These are phyloP conservation scores for Agrostemma githago DNA, from an alignment of 148 eudicot genomes.

Conservation along the genomic window DNA sequence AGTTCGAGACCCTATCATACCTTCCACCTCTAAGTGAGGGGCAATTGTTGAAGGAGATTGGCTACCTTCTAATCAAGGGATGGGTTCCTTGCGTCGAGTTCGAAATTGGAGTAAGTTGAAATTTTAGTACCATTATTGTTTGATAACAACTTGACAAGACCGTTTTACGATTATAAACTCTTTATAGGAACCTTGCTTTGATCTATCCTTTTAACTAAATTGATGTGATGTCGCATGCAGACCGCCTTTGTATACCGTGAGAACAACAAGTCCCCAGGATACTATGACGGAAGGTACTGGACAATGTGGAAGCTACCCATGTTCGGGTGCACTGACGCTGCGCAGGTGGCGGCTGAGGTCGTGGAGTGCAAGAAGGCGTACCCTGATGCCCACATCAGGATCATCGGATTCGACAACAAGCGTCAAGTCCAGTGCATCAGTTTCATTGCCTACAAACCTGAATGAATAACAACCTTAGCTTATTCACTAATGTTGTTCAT, in stretches of 20 bases:
- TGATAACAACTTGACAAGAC: no score
- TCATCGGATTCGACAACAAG: conserved; percentile 45
- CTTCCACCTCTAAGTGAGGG: conserved; percentile 48
- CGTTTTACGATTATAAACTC: no score
- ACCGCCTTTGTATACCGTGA: conserved; percentile 37
- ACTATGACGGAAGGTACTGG: conserved; percentile 59
- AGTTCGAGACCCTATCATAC: conserved; percentile 62
- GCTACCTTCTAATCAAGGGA: conserved; percentile 49
- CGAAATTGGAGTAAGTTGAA: conserved; percentile 21
- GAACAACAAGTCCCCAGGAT: conserved; percentile 38
- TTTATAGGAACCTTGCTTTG: no score
- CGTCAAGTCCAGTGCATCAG: conserved; percentile 57
- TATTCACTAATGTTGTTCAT: neutral
- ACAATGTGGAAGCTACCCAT: conserved; percentile 56
- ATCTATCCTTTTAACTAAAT: no score
- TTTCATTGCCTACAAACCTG: conserved; percentile 45
- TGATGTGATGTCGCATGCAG: conserved; percentile 4
- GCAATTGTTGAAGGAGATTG: conserved; percentile 40
- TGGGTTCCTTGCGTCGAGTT: conserved; percentile 58
- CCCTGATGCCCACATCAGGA: conserved; percentile 36
- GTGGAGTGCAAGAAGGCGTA: conserved; percentile 34
- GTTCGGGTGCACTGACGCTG: conserved; percentile 42
- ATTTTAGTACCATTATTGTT: neutral
- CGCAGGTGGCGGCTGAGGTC: conserved; percentile 34
- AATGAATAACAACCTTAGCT: neutral